Evolutionary conservation across 2,329 filamentous ascomycete species (phyloP), one percentile per base, ranked within the genome.

Genomic region (Phialemoniopsis sp.): DNA sequence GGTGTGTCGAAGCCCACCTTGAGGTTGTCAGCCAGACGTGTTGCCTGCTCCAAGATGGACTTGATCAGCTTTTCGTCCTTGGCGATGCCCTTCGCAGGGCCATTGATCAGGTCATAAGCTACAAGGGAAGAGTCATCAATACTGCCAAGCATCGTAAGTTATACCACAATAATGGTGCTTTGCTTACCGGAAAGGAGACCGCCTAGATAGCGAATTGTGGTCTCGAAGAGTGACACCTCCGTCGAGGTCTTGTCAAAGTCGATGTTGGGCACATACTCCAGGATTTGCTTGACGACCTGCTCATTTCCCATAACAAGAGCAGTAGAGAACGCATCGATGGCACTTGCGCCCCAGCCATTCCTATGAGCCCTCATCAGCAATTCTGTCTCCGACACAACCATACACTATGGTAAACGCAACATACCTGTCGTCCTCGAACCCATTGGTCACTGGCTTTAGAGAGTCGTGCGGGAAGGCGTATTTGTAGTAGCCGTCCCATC

Each of bases 161-260:
- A 9, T 15, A 21, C 32, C 4, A 10, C 4, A 30, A 17, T 14
- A 8, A 3, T 19, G 8, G 37, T 8, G 13, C 7, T 34, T 15
- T 33, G 37, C 50, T 46, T 52, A 76, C 82, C 87, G 3, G 89
- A 86, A 8, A 95, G 56, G 51, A 95, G 71, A 13, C 89, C 89
- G 9, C 79, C 89, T 1, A 95, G 66, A 53, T 95, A 95, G 19
- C 89, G 82, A 54, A 95, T 95, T 1, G 87, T 95, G 0, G 88
- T 94, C 63, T 95, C 89, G 53, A 95, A 95, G 8, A 95, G 63
- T 29, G 85, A 91, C 36, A 95, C 80, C 9, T 69, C 62, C 2
- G 69, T 60, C 3, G 68, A 53, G 1, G 83, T 86, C 10, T 70
- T 66, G 32, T 73, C 73, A 54, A 87, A 95, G 59, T 94, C 70